A percentile compares a stretch with the other conserved stretches of the same genome.
phyloP scores from a whole-genome alignment of 2,329 filamentous ascomycete genomes.

The Sporothrix pseudoabietina region DNA sequence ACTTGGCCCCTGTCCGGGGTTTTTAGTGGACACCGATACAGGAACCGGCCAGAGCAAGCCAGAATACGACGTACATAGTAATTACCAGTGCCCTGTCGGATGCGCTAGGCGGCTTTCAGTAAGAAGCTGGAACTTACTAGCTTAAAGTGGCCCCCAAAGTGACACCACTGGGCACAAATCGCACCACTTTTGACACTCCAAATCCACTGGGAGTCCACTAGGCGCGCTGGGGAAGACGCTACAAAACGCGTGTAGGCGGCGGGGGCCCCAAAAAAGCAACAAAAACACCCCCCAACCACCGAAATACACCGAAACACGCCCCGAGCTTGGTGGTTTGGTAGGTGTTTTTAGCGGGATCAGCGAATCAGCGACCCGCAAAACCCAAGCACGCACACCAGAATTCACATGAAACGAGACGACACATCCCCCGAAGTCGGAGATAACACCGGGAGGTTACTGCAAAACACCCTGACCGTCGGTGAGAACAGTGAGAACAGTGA shows the following conservation, averaged over 20 bases:
- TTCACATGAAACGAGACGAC: neutral
- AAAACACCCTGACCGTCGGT: neutral
- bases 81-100: neutral
- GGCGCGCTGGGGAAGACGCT: neutral
- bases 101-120: conserved; percentile 23
- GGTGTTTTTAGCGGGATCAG: neutral
- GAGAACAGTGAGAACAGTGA: neutral
- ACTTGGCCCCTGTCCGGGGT: neutral
- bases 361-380: conserved; percentile 22
- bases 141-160: neutral
- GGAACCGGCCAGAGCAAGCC: neutral
- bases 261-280: neutral
- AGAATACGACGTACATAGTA: neutral
- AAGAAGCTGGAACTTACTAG: conserved; percentile 9
- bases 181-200: neutral
- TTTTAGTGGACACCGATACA: conserved; percentile 20
- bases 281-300: neutral
- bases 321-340: neutral
- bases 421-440: conserved; percentile 25
- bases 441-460: neutral
- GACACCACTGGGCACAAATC: conserved; percentile 1
- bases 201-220: neutral
- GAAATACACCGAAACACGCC: neutral
- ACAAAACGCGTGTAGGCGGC: conserved; percentile 6
- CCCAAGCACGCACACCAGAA: neutral